These are phyloP conservation scores for Yarrowia divulgata DNA, from an alignment of 805 yeast genomes.

Conservation along the genomic window DNA sequence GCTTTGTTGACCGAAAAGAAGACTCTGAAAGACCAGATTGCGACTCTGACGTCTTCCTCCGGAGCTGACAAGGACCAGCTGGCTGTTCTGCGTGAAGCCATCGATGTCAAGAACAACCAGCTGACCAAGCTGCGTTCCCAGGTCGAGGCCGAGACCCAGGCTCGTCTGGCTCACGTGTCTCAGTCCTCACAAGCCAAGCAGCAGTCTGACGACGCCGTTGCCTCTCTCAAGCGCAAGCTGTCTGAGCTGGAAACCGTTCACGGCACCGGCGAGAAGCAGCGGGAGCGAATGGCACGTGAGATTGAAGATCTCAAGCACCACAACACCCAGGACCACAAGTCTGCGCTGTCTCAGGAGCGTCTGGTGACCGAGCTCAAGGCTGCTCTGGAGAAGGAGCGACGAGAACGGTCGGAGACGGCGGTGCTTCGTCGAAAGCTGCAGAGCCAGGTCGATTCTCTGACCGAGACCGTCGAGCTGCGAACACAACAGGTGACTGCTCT, in stretches of 20 bases:
- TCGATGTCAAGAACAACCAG: slow-evolving; percentile 43
- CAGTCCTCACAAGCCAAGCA: slow-evolving; percentile 56
- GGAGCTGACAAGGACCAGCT: slow-evolving; percentile 40
- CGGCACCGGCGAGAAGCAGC: slow-evolving; percentile 41
- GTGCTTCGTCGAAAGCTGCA: slow-evolving; percentile 44
- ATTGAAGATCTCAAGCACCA: slow-evolving; percentile 48
- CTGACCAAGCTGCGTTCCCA: slow-evolving; percentile 44
- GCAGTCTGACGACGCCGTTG: slow-evolving; percentile 52
- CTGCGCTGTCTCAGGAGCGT: slow-evolving; percentile 43
- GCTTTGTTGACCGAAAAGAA: slow-evolving; percentile 42
- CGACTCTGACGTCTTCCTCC: slow-evolving; percentile 39
- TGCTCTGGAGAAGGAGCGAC: slow-evolving; percentile 42
- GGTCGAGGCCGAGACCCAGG: slow-evolving; percentile 41
- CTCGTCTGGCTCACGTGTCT: slow-evolving; percentile 16
- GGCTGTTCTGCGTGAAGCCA: slow-evolving; percentile 42
- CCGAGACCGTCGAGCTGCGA: slow-evolving; percentile 43
- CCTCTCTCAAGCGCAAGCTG: slow-evolving; percentile 43
- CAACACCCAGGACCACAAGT: slow-evolving; percentile 44
- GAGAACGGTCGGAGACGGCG: slow-evolving; percentile 45
- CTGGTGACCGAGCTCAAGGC: slow-evolving; percentile 42
- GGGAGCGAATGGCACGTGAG: slow-evolving; percentile 45
- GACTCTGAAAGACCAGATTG: slow-evolving; percentile 42
- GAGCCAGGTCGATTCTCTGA: slow-evolving; percentile 42
- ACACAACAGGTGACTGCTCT: slow-evolving; percentile 43
- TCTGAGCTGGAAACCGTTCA: slow-evolving; percentile 43